Conservation (phyloP, 2,329 filamentous ascomycete species). For the Cordyceps militaris region DNA sequence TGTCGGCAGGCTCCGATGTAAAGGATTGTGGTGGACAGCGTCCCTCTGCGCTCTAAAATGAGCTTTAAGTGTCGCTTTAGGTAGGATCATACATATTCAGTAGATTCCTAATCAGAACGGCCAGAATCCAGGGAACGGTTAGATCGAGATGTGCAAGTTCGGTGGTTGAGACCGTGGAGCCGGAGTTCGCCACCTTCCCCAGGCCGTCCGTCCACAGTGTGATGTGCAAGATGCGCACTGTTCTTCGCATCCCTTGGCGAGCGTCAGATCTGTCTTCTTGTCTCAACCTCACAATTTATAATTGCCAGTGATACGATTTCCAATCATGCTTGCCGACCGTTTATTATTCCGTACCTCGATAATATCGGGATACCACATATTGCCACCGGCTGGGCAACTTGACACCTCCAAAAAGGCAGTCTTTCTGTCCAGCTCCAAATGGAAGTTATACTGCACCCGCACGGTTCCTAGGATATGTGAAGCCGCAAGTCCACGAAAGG, state of each 20-base stretch:
- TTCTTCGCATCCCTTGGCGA: neutral
- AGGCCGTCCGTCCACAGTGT: neutral
- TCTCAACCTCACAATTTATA: too few relatives aligned
- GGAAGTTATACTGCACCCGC: neutral
- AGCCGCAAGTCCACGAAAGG: neutral
- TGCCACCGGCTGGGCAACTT: too few relatives aligned
- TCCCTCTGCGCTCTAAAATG: neutral
- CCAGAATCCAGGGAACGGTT: neutral
- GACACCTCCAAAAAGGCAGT: too few relatives aligned
- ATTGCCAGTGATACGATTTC: too few relatives aligned
- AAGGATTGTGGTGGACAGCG: neutral
- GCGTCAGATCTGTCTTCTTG: too few relatives aligned
- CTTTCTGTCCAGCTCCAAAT: too few relatives aligned
- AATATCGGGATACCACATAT: too few relatives aligned
- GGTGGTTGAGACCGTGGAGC: conserved; percentile 3
- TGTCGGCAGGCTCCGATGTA: conserved; percentile 6
- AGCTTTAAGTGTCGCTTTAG: neutral
- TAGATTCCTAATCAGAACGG: neutral
- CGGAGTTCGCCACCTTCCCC: conserved; percentile 14
- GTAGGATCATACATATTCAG: neutral
- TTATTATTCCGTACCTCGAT: too few relatives aligned
- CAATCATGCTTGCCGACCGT: too few relatives aligned
- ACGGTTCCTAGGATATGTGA: neutral
- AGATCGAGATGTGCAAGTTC: neutral
- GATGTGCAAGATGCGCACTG: neutral